These are phyloP conservation scores for Lanzia echinophila DNA, from an alignment of 2,329 filamentous ascomycete species.

Conservation along the genomic window DNA sequence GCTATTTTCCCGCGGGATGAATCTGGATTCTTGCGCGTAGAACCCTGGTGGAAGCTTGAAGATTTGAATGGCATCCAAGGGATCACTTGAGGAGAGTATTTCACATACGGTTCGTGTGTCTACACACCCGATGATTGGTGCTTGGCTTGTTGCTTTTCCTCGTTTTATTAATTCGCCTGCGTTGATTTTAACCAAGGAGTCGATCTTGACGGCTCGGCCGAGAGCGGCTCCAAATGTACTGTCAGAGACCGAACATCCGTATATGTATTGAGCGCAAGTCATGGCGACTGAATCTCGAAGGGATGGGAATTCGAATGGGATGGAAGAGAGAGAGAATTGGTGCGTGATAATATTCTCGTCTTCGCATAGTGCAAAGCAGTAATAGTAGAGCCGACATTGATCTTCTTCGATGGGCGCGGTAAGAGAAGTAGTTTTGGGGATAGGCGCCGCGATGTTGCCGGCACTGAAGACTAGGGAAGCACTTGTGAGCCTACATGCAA, in stretches of 20 bases:
- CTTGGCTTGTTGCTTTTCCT: conserved; percentile 41
- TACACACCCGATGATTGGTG: conserved; percentile 52
- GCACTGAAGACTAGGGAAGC: conserved; percentile 58
- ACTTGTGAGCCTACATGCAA: conserved; percentile 61
- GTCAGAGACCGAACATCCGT: conserved; percentile 57
- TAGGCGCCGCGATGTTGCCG: conserved; percentile 53
- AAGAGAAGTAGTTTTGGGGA: conserved; percentile 26
- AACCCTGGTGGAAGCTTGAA: conserved; percentile 55
- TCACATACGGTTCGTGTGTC: conserved; percentile 49
- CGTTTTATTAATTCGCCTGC: conserved; percentile 44
- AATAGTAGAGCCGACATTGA: conserved; percentile 65
- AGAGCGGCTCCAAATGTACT: conserved; percentile 52
- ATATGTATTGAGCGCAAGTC: conserved; percentile 53
- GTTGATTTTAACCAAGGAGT: conserved; percentile 58
- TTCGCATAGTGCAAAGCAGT: conserved; percentile 46
- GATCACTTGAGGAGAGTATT: conserved; percentile 40
- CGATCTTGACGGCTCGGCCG: conserved; percentile 60
- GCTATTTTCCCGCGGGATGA: conserved; percentile 44
- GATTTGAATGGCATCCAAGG: conserved; percentile 50
- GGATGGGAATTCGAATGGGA: conserved; percentile 64
- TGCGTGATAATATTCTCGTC: conserved; percentile 41
- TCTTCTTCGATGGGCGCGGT: conserved; percentile 44
- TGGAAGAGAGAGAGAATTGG: conserved; percentile 57
- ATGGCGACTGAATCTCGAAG: conserved; percentile 49
- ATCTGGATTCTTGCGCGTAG: conserved; percentile 62